Conservation (phyloP, 2,329 filamentous ascomycete species). For the Chaetomium olivaceum region DNA sequence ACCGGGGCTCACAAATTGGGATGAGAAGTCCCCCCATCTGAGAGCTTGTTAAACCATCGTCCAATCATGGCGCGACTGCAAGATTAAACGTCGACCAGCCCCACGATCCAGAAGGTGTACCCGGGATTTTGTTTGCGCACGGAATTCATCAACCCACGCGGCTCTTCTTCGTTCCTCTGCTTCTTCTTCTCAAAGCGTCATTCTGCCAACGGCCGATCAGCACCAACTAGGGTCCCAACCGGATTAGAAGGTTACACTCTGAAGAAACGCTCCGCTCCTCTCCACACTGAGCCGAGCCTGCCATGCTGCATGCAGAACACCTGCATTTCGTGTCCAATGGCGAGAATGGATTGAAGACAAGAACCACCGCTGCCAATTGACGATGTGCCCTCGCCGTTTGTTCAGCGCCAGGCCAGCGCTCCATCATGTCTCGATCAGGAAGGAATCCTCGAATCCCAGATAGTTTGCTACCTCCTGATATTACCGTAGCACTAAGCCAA, state of each 20-base stretch:
- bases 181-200: conserved; percentile 11
- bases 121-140: conserved; percentile 3
- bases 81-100: conserved; percentile 22
- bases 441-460: conserved; percentile 6
- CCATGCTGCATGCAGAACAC: conserved; percentile 1
- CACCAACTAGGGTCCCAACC: conserved; percentile 3
- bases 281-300: conserved; percentile 6
- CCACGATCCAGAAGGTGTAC: not conserved
- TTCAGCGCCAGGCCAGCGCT: not conserved
- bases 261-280: conserved; percentile 15
- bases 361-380: conserved; percentile 18
- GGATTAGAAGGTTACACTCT: conserved; percentile 12
- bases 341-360: not conserved
- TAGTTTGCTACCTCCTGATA: conserved; percentile 19
- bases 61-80: conserved; percentile 23
- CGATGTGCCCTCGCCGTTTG: not conserved
- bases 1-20: conserved; percentile 25
- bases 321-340: not conserved
- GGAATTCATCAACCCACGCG: conserved; percentile 12
- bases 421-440: conserved; percentile 17
- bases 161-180: conserved; percentile 2
- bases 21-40: conserved; percentile 1
- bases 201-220: conserved; percentile 10
- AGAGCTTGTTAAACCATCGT: conserved; percentile 21
- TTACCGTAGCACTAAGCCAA: not conserved